Evolutionary conservation across 2,329 filamentous ascomycete genomes (phyloP).

Genomic region (Graphiopsis chlorocephala): DNA sequence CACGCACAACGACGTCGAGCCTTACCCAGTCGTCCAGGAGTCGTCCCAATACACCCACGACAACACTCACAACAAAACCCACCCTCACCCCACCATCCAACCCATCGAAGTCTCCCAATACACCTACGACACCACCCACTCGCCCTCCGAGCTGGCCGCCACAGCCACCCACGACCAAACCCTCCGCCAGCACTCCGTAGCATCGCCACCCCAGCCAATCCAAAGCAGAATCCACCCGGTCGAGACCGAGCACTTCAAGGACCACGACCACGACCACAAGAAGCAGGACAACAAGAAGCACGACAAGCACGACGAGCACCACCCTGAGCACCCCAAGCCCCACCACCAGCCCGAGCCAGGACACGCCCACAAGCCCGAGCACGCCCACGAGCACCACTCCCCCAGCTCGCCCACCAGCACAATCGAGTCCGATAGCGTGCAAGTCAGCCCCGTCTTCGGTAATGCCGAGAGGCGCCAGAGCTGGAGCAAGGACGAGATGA

Average conservation of each 20-base stretch:
- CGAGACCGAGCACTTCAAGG: slow-evolving; percentile 4
- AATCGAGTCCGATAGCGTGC: slow-evolving; percentile 20
- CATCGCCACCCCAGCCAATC: slow-evolving; percentile 13
- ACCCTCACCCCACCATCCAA: slow-evolving; percentile 11
- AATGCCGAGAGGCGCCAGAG: slow-evolving; percentile 24
- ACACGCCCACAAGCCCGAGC: slow-evolving; percentile 8
- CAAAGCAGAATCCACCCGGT: slow-evolving; percentile 7
- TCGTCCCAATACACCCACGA: not conserved
- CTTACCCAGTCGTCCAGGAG: too few species aligned
- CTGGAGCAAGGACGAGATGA: slow-evolving; percentile 32
- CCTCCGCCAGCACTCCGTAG: slow-evolving; percentile 18
- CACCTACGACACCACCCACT: slow-evolving; percentile 15
- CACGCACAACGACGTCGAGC: slow-evolving; percentile 16
- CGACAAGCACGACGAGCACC: slow-evolving; percentile 8
- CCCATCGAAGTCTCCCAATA: slow-evolving; percentile 17
- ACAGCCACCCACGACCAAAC: slow-evolving; percentile 16
- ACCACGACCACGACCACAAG: not conserved
- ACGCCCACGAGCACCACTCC: slow-evolving; percentile 16
- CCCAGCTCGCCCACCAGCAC: slow-evolving; percentile 15
- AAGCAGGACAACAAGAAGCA: not conserved
- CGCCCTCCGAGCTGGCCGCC: slow-evolving; percentile 16
- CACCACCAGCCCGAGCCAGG: not conserved
- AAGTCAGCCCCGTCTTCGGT: slow-evolving; percentile 18
- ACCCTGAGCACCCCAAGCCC: slow-evolving; percentile 1
- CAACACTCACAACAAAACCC: not conserved